Evolutionary conservation across 345 rosid genomes (phyloP).

Genomic region (Psidium guajava): DNA sequence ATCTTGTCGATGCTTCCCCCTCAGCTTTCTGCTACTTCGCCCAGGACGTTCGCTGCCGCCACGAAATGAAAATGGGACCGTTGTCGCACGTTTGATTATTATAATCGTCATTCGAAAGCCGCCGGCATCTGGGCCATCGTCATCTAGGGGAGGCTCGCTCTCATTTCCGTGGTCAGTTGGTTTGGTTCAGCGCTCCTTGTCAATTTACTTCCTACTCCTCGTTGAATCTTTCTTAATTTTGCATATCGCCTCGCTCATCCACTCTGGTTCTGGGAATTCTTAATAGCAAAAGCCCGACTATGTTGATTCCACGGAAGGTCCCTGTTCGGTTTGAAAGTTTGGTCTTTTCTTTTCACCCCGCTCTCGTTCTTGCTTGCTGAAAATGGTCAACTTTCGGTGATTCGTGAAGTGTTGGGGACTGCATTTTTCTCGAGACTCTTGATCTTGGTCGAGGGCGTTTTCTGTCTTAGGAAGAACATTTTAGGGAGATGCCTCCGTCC

Average conservation of each 20-base stretch:
- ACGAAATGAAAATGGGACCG: neutral
- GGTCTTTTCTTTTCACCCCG: neutral
- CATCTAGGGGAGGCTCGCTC: neutral
- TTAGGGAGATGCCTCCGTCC: conserved; percentile 14
- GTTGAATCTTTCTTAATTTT: neutral
- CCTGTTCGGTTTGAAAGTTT: neutral
- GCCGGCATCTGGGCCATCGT: neutral
- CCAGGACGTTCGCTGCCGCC: neutral
- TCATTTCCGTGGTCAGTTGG: neutral
- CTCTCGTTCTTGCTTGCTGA: neutral
- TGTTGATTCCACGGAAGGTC: neutral
- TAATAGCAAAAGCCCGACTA: neutral
- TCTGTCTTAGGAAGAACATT: conserved; percentile 1
- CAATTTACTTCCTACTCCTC: neutral
- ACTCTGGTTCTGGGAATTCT: neutral
- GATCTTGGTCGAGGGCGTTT: neutral
- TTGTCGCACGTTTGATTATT: neutral
- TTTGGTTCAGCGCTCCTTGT: neutral
- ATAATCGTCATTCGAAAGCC: neutral
- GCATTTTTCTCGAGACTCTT: neutral
- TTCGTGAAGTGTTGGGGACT: neutral
- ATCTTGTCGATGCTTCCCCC: neutral
- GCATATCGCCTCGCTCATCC: neutral
- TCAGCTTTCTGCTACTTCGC: neutral
- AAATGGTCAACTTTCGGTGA: neutral